Conservation (phyloP, 371 early-diverging fungal genomes). For the Chytridium lagenaria region DNA sequence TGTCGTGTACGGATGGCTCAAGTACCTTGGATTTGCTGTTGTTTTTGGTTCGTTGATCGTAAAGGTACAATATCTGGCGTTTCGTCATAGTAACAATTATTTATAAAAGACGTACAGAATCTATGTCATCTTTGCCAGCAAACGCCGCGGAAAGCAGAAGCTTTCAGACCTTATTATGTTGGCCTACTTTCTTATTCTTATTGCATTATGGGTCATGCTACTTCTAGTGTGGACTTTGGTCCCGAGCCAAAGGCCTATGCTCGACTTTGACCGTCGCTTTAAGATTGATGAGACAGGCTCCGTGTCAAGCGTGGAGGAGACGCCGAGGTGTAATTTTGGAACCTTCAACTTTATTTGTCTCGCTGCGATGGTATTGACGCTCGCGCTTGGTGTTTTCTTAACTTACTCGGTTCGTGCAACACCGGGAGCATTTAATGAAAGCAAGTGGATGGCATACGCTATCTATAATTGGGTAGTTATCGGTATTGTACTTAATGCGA, state of each 20-base stretch:
- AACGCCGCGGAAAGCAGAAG: background rate
- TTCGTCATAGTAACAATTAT: background rate
- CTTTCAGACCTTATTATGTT: constrained; percentile 6
- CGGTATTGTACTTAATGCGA: constrained; percentile 26
- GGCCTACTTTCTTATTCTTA: constrained; percentile 6
- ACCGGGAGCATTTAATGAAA: constrained; percentile 31
- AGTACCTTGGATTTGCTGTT: constrained; percentile 26
- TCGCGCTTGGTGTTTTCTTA: constrained; percentile 16
- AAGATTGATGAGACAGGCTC: background rate
- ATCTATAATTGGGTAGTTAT: constrained; percentile 30
- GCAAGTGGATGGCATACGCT: constrained; percentile 25
- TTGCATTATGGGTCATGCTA: constrained; percentile 14
- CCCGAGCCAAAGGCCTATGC: constrained; percentile 4
- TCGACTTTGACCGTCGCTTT: constrained; percentile 7
- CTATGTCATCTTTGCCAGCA: constrained; percentile 26
- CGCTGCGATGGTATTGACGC: constrained; percentile 21
- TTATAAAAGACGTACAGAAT: constrained; percentile 23
- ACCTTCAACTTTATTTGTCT: constrained; percentile 16
- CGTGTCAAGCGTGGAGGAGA: background rate
- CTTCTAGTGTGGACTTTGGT: constrained; percentile 17
- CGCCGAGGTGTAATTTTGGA: constrained; percentile 2
- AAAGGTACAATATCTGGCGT: background rate
- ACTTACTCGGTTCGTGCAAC: constrained; percentile 17
- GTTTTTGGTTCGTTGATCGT: constrained; percentile 23
- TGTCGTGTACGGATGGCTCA: constrained; percentile 18